A percentile compares a stretch with the other conserved stretches of the same genome.
Conservation (phyloP, 108 stramenopile genomes). For the Nitzschia palea region DNA sequence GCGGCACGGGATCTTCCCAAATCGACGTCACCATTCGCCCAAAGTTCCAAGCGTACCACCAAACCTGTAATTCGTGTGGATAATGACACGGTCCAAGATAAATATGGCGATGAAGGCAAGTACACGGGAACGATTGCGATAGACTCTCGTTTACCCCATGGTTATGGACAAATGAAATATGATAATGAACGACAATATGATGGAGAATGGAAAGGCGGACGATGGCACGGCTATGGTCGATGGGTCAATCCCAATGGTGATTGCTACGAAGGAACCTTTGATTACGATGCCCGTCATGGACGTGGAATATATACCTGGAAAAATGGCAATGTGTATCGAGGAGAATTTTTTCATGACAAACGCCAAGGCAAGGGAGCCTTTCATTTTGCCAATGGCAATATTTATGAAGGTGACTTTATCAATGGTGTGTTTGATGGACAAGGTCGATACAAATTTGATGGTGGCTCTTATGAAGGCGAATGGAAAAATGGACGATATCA, state of each 20-base stretch:
- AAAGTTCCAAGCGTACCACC: neutral
- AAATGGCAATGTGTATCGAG: constrained; percentile 44
- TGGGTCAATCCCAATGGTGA: constrained; percentile 48
- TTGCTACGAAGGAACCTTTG: constrained; percentile 44
- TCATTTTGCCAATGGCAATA: constrained; percentile 45
- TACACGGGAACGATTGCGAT: constrained; percentile 34
- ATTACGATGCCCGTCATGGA: constrained; percentile 47
- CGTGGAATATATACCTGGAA: constrained; percentile 42
- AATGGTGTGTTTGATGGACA: constrained; percentile 42
- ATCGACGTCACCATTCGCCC: neutral
- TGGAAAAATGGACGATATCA: constrained; percentile 34
- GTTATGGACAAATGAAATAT: constrained; percentile 61
- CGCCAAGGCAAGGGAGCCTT: constrained; percentile 49
- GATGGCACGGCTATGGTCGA: constrained; percentile 43
- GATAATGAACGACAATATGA: constrained; percentile 57
- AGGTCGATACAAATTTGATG: constrained; percentile 32
- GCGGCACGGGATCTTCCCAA: neutral
- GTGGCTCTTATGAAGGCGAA: constrained; percentile 49
- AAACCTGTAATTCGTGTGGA: constrained; percentile 19
- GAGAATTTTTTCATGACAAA: constrained; percentile 43
- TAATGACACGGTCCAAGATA: constrained; percentile 24
- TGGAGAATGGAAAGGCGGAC: constrained; percentile 63
- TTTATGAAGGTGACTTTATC: constrained; percentile 51
- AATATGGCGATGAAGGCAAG: constrained; percentile 48
- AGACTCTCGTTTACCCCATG: constrained; percentile 43